Evolutionary conservation across 2,329 filamentous ascomycete genomes (phyloP), one percentile per base, ranked within the genome.

Genomic region (Aspergillus neotritici): DNA sequence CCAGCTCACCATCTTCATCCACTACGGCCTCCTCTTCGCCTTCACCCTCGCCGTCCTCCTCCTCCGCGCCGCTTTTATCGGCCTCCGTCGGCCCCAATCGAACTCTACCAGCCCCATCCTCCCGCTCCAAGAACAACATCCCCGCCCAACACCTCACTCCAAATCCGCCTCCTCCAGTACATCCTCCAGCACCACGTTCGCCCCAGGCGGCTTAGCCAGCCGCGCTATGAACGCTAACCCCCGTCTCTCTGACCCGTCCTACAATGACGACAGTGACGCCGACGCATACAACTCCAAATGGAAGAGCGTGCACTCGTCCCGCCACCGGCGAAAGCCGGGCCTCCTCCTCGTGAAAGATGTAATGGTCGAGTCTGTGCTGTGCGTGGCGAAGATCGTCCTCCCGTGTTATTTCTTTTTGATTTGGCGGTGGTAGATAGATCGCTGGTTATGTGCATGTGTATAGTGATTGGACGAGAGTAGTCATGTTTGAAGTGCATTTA

Each of bases 1-100:
- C 63, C 89, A 96, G 64, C 73, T 96, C 9, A 78, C 78, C 38
- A 90, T 89, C 5, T 94, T 91, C 65, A 80, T 93, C 48, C 78
- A 79, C 44, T 98, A 98, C 61, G 79, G 74, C 29, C 70, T 77
- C 21, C 72, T 93, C 12, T 71, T 84, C 1, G 73, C 61, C 7
- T 44, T 80, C 31, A 81, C 77, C 1, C 42, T 82, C 0, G 12
- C 70, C 13, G 43, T 73, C 5, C 66, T 82, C 6, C 41, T 71
- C 17, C 45, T 72, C 12, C 69, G 73, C 34, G 72, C 77, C 10
- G 53, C 62, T 14, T 48, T 60, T 43, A 43, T 61, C 33, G 48
- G 58, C n/a, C 43, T 66, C 15, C 55, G 52, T 36, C 40, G 54
- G 5, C 46, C 58, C 3, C 34, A 45, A 11, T 31, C 48, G 32